These are phyloP conservation scores for Citrullus amarus DNA, from an alignment of 306 rosid genomes.

Conservation along the genomic window DNA sequence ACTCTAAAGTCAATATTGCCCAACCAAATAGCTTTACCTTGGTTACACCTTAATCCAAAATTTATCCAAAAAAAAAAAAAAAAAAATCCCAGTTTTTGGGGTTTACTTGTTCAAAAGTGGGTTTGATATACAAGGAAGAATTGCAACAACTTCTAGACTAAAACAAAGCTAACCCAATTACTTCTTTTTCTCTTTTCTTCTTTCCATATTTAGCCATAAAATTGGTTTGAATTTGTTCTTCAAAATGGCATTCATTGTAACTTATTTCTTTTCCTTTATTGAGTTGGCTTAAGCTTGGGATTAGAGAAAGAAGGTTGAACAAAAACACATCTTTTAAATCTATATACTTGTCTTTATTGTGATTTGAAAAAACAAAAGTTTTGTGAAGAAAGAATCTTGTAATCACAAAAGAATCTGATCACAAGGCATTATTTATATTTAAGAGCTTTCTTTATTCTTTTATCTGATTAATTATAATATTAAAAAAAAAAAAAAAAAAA, in stretches of 20 bases:
- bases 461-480: background rate
- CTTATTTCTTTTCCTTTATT: background rate
- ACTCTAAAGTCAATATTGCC: background rate
- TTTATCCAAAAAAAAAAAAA: background rate
- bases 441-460: background rate
- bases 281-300: background rate
- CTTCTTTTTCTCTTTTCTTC: background rate
- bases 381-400: background rate
- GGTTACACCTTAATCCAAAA: background rate
- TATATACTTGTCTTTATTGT: background rate
- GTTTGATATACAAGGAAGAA: background rate
- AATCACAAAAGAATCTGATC: background rate
- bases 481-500: background rate
- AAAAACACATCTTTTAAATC: background rate
- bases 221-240: background rate
- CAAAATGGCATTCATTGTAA: background rate
- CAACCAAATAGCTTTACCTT: background rate
- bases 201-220: background rate
- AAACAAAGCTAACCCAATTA: background rate
- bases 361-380: background rate
- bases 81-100: background rate
- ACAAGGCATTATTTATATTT: background rate
- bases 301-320: background rate
- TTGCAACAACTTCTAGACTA: constrained; percentile 4
- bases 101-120: background rate